Base-by-base conservation (phyloP, 305 asterid species). In the Withania somnifera region DNA sequence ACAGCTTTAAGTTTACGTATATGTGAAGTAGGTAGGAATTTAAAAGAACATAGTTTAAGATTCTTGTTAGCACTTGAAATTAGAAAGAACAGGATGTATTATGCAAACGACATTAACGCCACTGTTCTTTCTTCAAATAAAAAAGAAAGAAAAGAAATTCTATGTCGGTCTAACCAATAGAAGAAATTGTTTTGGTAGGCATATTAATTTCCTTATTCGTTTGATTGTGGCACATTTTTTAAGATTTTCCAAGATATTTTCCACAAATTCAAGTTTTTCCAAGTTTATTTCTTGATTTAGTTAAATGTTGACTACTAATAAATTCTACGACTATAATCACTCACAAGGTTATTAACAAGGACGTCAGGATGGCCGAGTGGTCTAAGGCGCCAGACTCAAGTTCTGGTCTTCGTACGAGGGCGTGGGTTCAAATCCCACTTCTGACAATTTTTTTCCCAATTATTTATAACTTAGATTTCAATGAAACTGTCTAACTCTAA, bases 351-450 rank as follows among this genome's bases (percentile, higher is more conserved):
- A 36, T 7, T 38, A 10, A 1, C 10, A 38, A 1, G 10, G 7
- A 38, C 1, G 86, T 84, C 81, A 69, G 84, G 78, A 80, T 84
- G 86, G 86, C 86, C 78, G 86, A 84, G 81, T 80, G 86, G 83
- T 84, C 84, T 84, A 84, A 79, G 84, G 86, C 84, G 77, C 84
- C 84, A 68, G 84, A 84, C 84, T 84, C 84, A 84, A 84, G 86
- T 84, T 84, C 81, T 61, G 78, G 53, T 71, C 63, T 6, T 82
- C 36, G 63, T 22, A 7, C 40, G 81, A 82, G 40, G 84, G 84
- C 81, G 84, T 71, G 81, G 76, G 73, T 82, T 82, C 84, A 71
- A 82, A 82, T 73, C 81, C 81, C 81, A 73, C 81, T 82, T 73
- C 61, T 82, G 61, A 71, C 76, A 82, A 3, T 5, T 2, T 0